Base-by-base conservation (phyloP, 2,329 filamentous ascomycete genomes). In the Ophiostoma sp. region DNA sequence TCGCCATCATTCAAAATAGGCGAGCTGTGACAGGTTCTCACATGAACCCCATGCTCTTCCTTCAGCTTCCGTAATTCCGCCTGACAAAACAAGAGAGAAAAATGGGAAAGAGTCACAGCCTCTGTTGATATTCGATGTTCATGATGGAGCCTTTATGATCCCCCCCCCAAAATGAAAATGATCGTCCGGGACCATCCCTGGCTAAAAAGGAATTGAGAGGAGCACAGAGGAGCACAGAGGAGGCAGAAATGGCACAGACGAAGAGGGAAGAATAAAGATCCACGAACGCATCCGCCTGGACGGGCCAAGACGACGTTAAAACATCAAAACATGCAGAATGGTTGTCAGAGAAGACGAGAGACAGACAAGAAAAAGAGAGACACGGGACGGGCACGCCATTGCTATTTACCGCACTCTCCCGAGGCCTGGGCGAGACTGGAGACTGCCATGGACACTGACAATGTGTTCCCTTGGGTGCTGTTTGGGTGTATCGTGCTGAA, bases 361-460 rank as follows among this genome's bases (percentile, higher is more conserved):
- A 59, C 28, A 33, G n/a, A 50, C 50, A 48, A 3, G 25, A 48
- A 19, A 25, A 48, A 4, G 42, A 68, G 63, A 68, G 63, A 68
- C 63, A 55, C 64, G 64, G 64, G 45, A 69, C 64, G 64, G 42
- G 25, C 22, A 15, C 22, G 12, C 15, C 31, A 52, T 5, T 45
- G 36, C 36, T 70, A 45, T 70, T 57, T 70, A 70, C 50, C 50
- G n/a, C 36, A 45, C 50, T 59, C 33, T 59, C 22, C 52, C 50
- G 33, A 59, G 17, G 52, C 50, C 52, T 59, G 69, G 66, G 45
- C 25, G 42, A 68, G 28, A 33, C 64, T 68, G 15, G 42, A 48
- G 42, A 15, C n/a, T n/a, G n/a, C n/a, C n/a, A n/a, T n/a, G n/a
- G n/a, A n/a, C n/a, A n/a, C n/a, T 8, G 39, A 48, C 25, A 8